phyloP scores from a whole-genome alignment of 768 basidiomycete genomes.

The Panellus pusillus region DNA sequence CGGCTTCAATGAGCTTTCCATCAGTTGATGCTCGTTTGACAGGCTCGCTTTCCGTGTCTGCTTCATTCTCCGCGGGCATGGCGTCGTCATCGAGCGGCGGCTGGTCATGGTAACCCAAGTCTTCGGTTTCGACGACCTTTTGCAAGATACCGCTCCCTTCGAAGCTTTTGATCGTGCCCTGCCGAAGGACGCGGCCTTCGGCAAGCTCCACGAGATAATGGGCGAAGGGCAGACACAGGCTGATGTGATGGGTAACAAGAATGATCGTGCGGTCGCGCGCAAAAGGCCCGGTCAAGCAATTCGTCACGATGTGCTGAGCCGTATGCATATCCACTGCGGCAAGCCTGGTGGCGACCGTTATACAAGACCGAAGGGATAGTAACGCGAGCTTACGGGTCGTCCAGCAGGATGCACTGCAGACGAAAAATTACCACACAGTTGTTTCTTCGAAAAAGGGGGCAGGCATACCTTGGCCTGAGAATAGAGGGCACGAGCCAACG shows the following conservation, averaged over 20 bases:
- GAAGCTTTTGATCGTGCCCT: slow-evolving; percentile 52
- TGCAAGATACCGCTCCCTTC: slow-evolving; percentile 42
- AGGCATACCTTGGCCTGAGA: slow-evolving; percentile 62
- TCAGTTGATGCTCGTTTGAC: slow-evolving; percentile 15
- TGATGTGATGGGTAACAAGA: slow-evolving; percentile 82
- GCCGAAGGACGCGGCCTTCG: slow-evolving; percentile 46
- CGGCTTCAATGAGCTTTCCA: slow-evolving; percentile 62
- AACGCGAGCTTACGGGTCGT: slow-evolving; percentile 58
- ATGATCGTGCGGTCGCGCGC: slow-evolving; percentile 69
- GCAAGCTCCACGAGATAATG: slow-evolving; percentile 66
- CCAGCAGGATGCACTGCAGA: slow-evolving; percentile 57
- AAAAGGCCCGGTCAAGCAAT: slow-evolving; percentile 64
- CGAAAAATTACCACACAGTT: no score
- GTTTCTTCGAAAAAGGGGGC: no score
- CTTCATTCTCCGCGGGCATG: slow-evolving; percentile 32
- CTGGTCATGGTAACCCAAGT: slow-evolving; percentile 36
- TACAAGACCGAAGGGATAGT: slow-evolving; percentile 19
- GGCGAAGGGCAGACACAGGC: slow-evolving; percentile 67
- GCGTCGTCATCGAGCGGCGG: slow-evolving; percentile 15
- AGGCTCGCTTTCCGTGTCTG: slow-evolving; percentile 25
- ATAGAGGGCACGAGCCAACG: slow-evolving; percentile 79
- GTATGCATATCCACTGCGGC: slow-evolving; percentile 81
- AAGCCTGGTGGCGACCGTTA: slow-evolving; percentile 37
- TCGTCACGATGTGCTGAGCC: slow-evolving; percentile 63
- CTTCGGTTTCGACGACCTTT: slow-evolving; percentile 46